Evolutionary conservation across 2,329 filamentous ascomycete genomes (phyloP), one percentile per base, ranked within the genome.

Genomic region (Cordyceps cateniannulata): DNA sequence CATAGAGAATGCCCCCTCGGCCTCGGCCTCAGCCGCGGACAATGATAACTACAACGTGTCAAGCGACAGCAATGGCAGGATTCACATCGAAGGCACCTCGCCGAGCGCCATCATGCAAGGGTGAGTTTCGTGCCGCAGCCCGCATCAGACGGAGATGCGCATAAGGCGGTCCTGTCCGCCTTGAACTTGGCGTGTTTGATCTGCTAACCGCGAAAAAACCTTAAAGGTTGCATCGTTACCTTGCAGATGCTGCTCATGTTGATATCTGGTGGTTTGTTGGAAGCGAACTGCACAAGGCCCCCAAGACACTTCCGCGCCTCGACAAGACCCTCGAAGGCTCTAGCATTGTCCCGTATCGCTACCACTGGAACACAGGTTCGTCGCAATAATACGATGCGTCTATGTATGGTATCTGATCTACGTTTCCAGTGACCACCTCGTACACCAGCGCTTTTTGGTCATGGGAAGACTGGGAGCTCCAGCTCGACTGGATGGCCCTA

Each of bases 401-500:
- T 4, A 38, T 48, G 12, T 2, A 12, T n/a, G 5, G 20, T 12
- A 48, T 12, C 40, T 53, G 2, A 52, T 18, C 10, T 7, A 12
- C 3, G 5, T n/a, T 29, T 6, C 0, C 24, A 75, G 79, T 82
- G 1, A 82, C 79, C 0, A 81, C 80, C 65, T 81, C 77, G 1
- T 82, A 82, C 64, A 80, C 78, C 3, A 69, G 74, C 4, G 74
- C 78, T 0, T 82, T 80, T 67, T 82, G 78, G 78, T 69, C 68
- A n/a, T 82, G 79, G 79, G 69, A 77, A 42, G 80, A 82, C 50
- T 82, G 80, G 79, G 79, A 82, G 66, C 68, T 75, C 3, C 71
- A 81, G 62, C 73, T 82, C 5, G 80, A 82, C 66, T 82, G 80
- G 79, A 71, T 81, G 60, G 79, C 79, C 6, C 72, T 82, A 3